phyloP scores from a whole-genome alignment of 495 filamentous ascomycete genomes.

The Letharia columbiana region DNA sequence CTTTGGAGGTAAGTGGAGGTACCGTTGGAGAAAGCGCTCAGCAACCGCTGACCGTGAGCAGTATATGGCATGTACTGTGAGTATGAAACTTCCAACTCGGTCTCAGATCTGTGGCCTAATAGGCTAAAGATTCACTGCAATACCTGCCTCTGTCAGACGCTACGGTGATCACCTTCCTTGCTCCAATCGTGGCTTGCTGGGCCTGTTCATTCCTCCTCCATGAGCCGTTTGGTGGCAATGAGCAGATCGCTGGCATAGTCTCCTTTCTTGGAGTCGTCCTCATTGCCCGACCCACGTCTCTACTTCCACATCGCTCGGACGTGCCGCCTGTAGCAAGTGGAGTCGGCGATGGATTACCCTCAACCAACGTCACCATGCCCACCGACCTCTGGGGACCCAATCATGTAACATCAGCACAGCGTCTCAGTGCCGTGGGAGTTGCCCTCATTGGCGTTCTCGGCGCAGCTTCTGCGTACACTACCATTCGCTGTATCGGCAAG shows the following conservation, averaged over 20 bases:
- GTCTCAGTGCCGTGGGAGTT: conserved; percentile 61
- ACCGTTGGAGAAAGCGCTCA: not conserved
- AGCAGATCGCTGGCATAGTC: conserved; percentile 67
- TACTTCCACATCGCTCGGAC: conserved; percentile 30
- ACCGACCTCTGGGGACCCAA: conserved; percentile 27
- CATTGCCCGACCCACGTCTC: conserved; percentile 66
- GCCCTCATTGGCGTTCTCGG: conserved; percentile 78
- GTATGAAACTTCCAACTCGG: conserved; percentile 17
- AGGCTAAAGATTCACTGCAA: conserved; percentile 56
- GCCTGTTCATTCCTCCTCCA: conserved; percentile 68
- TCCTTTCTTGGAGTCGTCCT: conserved; percentile 75
- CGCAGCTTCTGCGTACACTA: conserved; percentile 64
- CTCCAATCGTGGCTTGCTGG: conserved; percentile 74
- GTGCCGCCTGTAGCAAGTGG: conserved; percentile 23
- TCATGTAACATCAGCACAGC: conserved; percentile 52
- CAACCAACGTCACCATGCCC: conserved; percentile 22
- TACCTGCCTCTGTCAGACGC: conserved; percentile 88
- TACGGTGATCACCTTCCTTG: conserved; percentile 85
- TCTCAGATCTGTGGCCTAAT: not conserved
- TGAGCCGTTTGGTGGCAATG: conserved; percentile 70
- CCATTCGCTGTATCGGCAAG: conserved; percentile 76
- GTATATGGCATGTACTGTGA: conserved; percentile 69
- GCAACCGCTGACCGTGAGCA: not conserved
- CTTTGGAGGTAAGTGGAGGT: conserved; percentile 44
- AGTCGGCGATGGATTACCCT: conserved; percentile 21